phyloP scores from a whole-genome alignment of 192 early-diverging fungal genomes.

The Entomortierella parvispora region DNA sequence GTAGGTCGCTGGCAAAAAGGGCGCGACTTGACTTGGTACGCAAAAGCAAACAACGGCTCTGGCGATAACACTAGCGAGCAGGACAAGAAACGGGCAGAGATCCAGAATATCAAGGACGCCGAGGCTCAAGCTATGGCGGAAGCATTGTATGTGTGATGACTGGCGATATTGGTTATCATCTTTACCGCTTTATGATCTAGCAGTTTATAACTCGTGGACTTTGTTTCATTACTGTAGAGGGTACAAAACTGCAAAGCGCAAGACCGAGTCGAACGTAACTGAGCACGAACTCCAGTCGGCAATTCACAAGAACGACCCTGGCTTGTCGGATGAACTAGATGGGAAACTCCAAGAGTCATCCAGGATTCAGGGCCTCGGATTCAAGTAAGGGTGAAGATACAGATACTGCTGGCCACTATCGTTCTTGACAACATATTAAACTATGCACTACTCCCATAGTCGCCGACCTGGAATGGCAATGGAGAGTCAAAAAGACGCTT shows the following conservation, averaged over 20 bases:
- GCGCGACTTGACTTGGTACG: constrained; percentile 80
- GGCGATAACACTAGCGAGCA: background rate
- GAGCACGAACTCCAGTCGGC: constrained; percentile 58
- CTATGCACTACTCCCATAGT: no score
- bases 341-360: constrained; percentile 32
- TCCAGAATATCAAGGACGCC: constrained; percentile 66
- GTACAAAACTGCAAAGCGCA: constrained; percentile 55
- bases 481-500: no score
- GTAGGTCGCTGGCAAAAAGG: constrained; percentile 77
- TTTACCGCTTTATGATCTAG: background rate
- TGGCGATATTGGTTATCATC: background rate
- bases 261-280: constrained; percentile 54
- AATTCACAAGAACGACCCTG: constrained; percentile 41
- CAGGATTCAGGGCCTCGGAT: constrained; percentile 29
- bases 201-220: background rate
- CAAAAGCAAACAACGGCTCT: constrained; percentile 61
- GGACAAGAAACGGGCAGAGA: constrained; percentile 50
- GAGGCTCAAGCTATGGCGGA: constrained; percentile 69
- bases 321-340: constrained; percentile 36
- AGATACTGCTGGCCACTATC: background rate
- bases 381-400: constrained; percentile 13
- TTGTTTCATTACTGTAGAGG: no score
- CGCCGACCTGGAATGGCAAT: no score
- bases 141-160: constrained; percentile 56
- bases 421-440: background rate